phyloP scores from a whole-genome alignment of 176 grass and related monocot species.

The Phyllostachys edulis region DNA sequence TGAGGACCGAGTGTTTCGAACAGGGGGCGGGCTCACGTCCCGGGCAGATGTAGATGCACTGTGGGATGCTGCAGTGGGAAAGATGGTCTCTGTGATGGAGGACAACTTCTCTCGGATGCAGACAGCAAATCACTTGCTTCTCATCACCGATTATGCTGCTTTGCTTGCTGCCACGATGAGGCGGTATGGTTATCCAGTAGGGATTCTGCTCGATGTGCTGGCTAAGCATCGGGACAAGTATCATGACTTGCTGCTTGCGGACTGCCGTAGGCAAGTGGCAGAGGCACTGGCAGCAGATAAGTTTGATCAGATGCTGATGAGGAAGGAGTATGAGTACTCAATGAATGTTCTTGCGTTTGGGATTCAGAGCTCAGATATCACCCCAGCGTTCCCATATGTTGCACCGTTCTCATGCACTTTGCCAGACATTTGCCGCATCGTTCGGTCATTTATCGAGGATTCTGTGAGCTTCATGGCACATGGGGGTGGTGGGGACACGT shows the following conservation, averaged over 20 bases:
- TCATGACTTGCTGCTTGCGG: conserved; percentile 85
- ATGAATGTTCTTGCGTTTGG: conserved; percentile 98
- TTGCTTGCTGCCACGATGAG: conserved; percentile 74
- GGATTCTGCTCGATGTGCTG: conserved; percentile 81
- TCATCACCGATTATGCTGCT: conserved; percentile 92
- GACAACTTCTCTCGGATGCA: conserved; percentile 97
- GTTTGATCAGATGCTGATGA: conserved; percentile 99
- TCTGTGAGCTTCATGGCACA: conserved; percentile 98
- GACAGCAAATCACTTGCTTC: conserved; percentile 94
- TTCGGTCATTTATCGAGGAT: conserved; percentile 95
- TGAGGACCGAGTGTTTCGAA: conserved; percentile 86
- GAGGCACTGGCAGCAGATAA: conserved; percentile 86
- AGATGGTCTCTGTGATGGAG: conserved; percentile 93
- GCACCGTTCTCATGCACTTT: conserved; percentile 86
- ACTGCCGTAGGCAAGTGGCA: conserved; percentile 88
- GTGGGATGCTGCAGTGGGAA: conserved; percentile 83
- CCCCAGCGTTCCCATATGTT: conserved; percentile 89
- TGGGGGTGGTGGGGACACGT: conserved; percentile 79
- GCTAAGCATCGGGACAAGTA: conserved; percentile 95
- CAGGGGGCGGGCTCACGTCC: conserved; percentile 77
- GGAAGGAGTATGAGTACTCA: conserved; percentile 98
- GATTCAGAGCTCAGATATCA: conserved; percentile 93
- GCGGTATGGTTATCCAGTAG: conserved; percentile 90
- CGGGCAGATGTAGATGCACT: conserved; percentile 77
- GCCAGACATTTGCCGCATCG: conserved; percentile 88